These are phyloP conservation scores for Candida neerlandica DNA, from an alignment of 1,139 yeast genomes.

Conservation along the genomic window DNA sequence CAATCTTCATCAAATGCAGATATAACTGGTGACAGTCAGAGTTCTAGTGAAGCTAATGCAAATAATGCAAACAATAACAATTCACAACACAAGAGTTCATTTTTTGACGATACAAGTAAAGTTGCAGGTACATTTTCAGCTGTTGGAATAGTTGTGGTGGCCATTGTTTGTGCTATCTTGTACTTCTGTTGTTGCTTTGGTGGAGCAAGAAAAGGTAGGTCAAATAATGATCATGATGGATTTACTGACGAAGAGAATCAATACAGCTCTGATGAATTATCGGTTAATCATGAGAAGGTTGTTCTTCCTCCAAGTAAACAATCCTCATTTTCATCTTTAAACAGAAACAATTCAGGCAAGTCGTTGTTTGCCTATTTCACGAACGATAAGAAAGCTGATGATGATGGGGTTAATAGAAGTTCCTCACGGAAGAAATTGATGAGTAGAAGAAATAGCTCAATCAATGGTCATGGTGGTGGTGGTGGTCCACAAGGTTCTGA, in stretches of 20 bases:
- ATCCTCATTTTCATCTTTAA: constrained; percentile 23
- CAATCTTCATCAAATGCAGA: constrained; percentile 14
- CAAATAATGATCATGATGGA: constrained; percentile 28
- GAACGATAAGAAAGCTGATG: constrained; percentile 20
- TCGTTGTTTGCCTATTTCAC: constrained; percentile 36
- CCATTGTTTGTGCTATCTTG: constrained; percentile 34
- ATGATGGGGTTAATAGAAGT: constrained; percentile 33
- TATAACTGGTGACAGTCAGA: constrained; percentile 2
- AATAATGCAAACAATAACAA: not conserved
- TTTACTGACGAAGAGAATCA: constrained; percentile 46
- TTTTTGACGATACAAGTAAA: constrained; percentile 61
- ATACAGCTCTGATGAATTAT: constrained; percentile 33
- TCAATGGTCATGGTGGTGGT: constrained; percentile 4
- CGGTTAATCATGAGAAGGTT: constrained; percentile 25
- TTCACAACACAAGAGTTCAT: constrained; percentile 24
- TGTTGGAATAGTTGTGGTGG: constrained; percentile 58
- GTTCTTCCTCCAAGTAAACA: constrained; percentile 15
- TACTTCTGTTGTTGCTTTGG: constrained; percentile 41
- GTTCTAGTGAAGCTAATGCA: constrained; percentile 10
- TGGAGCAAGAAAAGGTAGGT: constrained; percentile 10
- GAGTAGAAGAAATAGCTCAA: constrained; percentile 16
- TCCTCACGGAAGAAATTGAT: constrained; percentile 36
- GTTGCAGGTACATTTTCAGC: constrained; percentile 77
- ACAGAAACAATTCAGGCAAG: constrained; percentile 38
- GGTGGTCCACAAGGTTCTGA: constrained; percentile 1